Base-by-base conservation (phyloP, 2,329 filamentous ascomycete genomes). In the Aspergillus bombycis region DNA sequence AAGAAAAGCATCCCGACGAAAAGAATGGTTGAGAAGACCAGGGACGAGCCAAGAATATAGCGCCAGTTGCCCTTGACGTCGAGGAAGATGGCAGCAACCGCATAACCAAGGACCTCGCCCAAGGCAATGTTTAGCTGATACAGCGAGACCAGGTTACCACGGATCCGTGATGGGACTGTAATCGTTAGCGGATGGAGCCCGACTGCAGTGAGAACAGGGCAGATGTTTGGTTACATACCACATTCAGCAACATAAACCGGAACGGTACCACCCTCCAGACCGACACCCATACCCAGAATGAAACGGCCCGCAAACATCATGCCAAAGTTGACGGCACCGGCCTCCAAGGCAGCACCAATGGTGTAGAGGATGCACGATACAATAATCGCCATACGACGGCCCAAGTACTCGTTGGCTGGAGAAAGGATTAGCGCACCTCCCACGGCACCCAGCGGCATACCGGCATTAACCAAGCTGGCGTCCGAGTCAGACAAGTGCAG, bases 111-210 rank as follows among this genome's bases (percentile, higher is more conserved):
- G 2, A 92, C 89, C 69, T 92, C 90, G 32, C 90, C 90, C 0
- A 92, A 82, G 0, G 90, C 90, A 70, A 92, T 92, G 77, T 90
- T 91, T 77, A 92, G 86, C 72, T 92, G 90, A 74, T 92, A 92
- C 0, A 92, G 80, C 0, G 89, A 91, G 1, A 92, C 90, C 57
- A 92, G 78, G 74, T 92, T 92, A 68, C 90, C 90, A 70, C 90
- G 86, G 28, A 91, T 83, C 63, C 82, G 84, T 36, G 86, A 83
- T 69, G 90, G 88, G 50, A 91, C 89, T 70, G 55, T 23, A 55
- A 30, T 89, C n/a, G 21, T 28, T 56, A 26, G 30, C 6, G n/a
- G 10, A 21, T 23, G 16, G 59, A 10, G 21, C 21, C 23, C 38
- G 3, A 50, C 45, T 10, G 23, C 4, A 52, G 26, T 4, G 4